Evolutionary conservation across 2,329 filamentous ascomycete species (phyloP).

Genomic region (Hysterium pulicare): DNA sequence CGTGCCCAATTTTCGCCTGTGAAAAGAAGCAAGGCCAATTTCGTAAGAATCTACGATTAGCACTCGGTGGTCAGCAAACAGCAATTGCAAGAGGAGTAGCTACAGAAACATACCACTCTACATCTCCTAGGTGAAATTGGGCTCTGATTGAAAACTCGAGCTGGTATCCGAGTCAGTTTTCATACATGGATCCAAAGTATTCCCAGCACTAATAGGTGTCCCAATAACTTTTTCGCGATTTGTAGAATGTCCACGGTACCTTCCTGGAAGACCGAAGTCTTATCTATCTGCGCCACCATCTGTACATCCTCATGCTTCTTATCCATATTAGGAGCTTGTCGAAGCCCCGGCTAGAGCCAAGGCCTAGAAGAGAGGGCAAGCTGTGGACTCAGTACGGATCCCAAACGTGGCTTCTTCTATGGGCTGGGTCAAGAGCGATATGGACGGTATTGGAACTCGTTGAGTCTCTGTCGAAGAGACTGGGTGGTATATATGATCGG

Average conservation of each 20-base stretch:
- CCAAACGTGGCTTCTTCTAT: conserved; percentile 2
- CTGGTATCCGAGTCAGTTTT: conserved; percentile 45
- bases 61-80: conserved; percentile 5
- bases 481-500: not conserved
- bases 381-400: not conserved
- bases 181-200: too few species aligned
- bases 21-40: conserved; percentile 93
- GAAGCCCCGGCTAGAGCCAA: conserved; percentile 18
- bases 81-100: not conserved
- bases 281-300: conserved; percentile 93
- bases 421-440: not conserved
- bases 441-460: too few species aligned
- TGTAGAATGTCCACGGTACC: conserved; percentile 61
- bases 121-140: conserved; percentile 97
- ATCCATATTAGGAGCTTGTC: conserved; percentile 42
- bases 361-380: not conserved
- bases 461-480: not conserved
- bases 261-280: conserved; percentile 98
- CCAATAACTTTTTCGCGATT: too few species aligned
- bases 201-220: too few species aligned
- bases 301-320: conserved; percentile 99
- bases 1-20: conserved; percentile 96
- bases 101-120: conserved; percentile 64
- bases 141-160: conserved; percentile 95
- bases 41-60: conserved; percentile 61